These are phyloP conservation scores for Telopea speciosissima DNA, from an alignment of 177 flowering plant genomes.

Conservation along the genomic window DNA sequence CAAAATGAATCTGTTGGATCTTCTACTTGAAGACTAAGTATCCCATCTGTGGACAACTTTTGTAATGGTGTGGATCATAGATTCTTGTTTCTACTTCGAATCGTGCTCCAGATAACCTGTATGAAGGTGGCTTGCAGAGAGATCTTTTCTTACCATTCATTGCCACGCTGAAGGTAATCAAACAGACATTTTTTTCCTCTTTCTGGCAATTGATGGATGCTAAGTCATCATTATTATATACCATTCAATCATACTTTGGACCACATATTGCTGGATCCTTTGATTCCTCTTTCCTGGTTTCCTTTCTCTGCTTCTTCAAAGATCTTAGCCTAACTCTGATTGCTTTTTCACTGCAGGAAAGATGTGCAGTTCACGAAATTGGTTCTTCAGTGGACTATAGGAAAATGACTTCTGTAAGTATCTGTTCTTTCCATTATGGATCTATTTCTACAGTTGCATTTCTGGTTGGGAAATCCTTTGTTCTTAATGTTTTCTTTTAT, in stretches of 20 bases:
- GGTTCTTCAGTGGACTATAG: conserved; percentile 87
- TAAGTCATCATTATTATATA: not conserved
- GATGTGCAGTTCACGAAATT: conserved; percentile 78
- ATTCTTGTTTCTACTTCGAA: conserved; percentile 95
- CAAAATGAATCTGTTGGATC: not conserved
- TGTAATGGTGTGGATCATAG: conserved; percentile 33
- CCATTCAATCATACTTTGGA: not conserved
- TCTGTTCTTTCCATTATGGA: not conserved
- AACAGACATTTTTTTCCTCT: not conserved
- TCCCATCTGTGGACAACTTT: conserved; percentile 3
- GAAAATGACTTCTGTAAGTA: conserved; percentile 77
- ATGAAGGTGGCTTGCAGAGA: conserved; percentile 95
- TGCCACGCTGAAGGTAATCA: conserved; percentile 73
- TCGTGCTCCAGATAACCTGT: conserved; percentile 95
- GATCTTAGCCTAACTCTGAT: conserved; percentile 4
- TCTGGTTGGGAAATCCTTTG: not conserved
- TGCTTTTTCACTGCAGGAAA: conserved; percentile 52
- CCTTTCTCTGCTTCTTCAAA: not conserved
- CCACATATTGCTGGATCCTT: not conserved
- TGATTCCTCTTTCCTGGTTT: not conserved
- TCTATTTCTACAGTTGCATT: not conserved
- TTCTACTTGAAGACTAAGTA: not conserved
- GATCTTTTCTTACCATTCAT: conserved; percentile 97
- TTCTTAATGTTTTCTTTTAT: not conserved
- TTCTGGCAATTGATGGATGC: not conserved